Evolutionary conservation across 441 rosid genomes (phyloP).

Genomic region (Pelargonium exstipulatum): DNA sequence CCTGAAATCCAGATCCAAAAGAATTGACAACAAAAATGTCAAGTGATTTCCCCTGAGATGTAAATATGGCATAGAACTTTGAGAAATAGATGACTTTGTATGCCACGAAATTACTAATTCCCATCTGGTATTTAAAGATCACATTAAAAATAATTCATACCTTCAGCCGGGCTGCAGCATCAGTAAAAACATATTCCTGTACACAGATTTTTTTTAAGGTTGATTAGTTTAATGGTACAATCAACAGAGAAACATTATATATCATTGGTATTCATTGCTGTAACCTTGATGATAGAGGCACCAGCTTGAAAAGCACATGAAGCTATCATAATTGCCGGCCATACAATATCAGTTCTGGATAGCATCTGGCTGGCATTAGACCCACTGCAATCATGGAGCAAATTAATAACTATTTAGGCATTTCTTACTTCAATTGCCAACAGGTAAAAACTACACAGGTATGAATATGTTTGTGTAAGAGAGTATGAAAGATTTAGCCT

Average conservation of each 20-base stretch:
- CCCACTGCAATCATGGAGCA: constrained; percentile 48
- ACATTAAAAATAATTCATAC: constrained; percentile 27
- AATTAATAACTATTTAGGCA: constrained; percentile 16
- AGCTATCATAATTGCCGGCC: constrained; percentile 74
- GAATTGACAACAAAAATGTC: constrained; percentile 92
- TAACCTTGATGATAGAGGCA: constrained; percentile 73
- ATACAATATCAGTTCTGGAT: constrained; percentile 43
- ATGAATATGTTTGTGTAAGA: background rate
- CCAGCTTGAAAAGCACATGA: constrained; percentile 86
- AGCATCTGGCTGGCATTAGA: constrained; percentile 53
- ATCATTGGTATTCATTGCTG: constrained; percentile 8
- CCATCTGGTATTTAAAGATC: background rate
- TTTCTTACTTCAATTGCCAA: background rate
- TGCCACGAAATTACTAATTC: constrained; percentile 2
- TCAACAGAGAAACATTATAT: constrained; percentile 12
- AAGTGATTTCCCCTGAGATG: constrained; percentile 67
- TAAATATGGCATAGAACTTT: constrained; percentile 10
- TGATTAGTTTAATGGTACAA: constrained; percentile 17
- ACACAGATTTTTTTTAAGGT: background rate
- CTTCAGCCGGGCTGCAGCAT: constrained; percentile 62
- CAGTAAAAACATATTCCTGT: constrained; percentile 74
- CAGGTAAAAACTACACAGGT: background rate
- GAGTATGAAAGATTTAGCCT: too few relatives aligned
- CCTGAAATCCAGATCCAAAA: constrained; percentile 95
- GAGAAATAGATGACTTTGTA: constrained; percentile 16